Conservation (phyloP, 495 filamentous ascomycete genomes). For the Trichoderma virens region DNA sequence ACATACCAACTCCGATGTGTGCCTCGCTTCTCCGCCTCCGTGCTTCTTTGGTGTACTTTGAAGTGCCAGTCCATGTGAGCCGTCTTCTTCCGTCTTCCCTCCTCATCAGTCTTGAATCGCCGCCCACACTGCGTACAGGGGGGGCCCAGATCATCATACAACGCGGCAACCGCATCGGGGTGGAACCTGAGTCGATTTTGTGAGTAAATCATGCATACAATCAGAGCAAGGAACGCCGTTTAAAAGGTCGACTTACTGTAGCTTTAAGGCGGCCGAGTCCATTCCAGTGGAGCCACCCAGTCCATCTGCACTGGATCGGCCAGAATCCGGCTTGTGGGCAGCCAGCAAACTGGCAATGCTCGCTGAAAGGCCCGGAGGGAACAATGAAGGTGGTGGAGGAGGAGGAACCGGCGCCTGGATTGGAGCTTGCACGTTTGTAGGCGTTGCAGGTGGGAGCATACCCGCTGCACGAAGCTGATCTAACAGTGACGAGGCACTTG, state of each 20-base stretch:
- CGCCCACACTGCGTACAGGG: slow-evolving; percentile 87
- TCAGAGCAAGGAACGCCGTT: neutral
- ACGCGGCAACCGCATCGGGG: slow-evolving; percentile 57
- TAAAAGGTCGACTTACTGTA: slow-evolving; percentile 47
- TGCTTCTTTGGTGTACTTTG: slow-evolving; percentile 79
- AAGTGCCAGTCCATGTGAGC: slow-evolving; percentile 98
- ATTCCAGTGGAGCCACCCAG: slow-evolving; percentile 34
- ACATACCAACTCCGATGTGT: slow-evolving; percentile 91
- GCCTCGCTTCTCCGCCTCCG: slow-evolving; percentile 69
- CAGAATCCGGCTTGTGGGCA: slow-evolving; percentile 3
- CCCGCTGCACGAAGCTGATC: slow-evolving; percentile 34
- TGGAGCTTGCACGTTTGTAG: slow-evolving; percentile 24
- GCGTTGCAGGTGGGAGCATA: slow-evolving; percentile 24
- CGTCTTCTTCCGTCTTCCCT: slow-evolving; percentile 78
- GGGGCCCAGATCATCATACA: slow-evolving; percentile 74
- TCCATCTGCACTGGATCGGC: neutral
- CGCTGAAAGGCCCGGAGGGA: slow-evolving; percentile 4
- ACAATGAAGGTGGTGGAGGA: slow-evolving; percentile 2
- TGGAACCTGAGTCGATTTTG: slow-evolving; percentile 51
- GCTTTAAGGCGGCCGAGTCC: slow-evolving; percentile 64
- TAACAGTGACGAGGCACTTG: slow-evolving; percentile 30
- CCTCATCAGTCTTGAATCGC: slow-evolving; percentile 67
- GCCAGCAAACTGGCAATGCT: slow-evolving; percentile 12
- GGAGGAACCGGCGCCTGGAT: slow-evolving; percentile 26
- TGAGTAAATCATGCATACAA: slow-evolving; percentile 19